Percentiles rank a stretch among this genome's conserved stretches.
These are phyloP conservation scores for Dentipellis fragilis DNA, from an alignment of 768 basidiomycete genomes.

Conservation along the genomic window DNA sequence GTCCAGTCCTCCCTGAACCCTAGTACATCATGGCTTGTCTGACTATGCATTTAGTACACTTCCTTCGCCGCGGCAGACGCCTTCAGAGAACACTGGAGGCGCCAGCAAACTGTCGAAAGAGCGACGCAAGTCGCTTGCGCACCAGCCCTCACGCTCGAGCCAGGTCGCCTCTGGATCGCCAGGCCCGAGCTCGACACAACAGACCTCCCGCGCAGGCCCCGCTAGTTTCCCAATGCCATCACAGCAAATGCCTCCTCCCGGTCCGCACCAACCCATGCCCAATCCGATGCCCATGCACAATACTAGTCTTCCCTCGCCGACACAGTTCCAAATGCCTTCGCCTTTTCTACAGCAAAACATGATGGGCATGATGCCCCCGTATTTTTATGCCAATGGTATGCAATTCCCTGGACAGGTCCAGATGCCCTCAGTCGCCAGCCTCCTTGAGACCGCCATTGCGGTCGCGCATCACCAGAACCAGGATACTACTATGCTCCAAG, in stretches of 20 bases:
- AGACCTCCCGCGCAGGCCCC: no score
- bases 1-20: neutral
- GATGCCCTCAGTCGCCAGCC: conserved; percentile 3
- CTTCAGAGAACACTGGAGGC: neutral
- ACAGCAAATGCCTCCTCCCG: neutral
- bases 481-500: conserved; percentile 2
- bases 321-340: neutral
- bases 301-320: neutral
- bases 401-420: neutral
- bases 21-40: neutral
- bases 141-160: no score
- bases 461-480: conserved; percentile 9
- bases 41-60: neutral
- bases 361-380: conserved; percentile 3
- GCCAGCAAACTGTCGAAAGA: neutral
- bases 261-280: neutral
- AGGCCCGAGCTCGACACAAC: no score
- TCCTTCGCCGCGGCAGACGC: neutral
- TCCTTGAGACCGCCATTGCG: conserved; percentile 11
- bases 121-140: neutral
- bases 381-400: neutral
- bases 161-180: no score
- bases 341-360: neutral
- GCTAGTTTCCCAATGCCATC: no score
- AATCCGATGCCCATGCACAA: neutral